A percentile compares a stretch with the other conserved stretches of the same genome.
phyloP scores from a whole-genome alignment of 2,329 filamentous ascomycete species.

The Talaromyces sp. region DNA sequence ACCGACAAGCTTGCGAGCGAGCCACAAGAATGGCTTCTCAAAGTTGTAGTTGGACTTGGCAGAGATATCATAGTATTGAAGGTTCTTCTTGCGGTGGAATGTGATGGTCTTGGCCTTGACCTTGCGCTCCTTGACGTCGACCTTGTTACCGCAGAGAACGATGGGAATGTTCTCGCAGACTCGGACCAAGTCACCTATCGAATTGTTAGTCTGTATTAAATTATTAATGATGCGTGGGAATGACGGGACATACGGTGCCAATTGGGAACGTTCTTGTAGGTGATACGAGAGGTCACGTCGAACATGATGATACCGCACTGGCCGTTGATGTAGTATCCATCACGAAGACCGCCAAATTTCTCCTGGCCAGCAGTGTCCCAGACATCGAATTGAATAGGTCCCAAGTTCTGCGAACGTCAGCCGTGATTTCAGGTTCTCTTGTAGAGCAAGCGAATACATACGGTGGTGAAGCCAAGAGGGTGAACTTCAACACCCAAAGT shows the following conservation, averaged over 20 bases:
- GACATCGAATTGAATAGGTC: conserved; percentile 96
- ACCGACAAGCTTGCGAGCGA: conserved; percentile 95
- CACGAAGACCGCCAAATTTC: conserved; percentile 98
- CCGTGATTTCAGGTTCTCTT: conserved; percentile 25
- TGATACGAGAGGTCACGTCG: conserved; percentile 98
- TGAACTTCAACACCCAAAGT: conserved; percentile 99
- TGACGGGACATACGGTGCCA: conserved; percentile 87
- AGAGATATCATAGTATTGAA: conserved; percentile 99
- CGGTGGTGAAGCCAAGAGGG: conserved; percentile 94
- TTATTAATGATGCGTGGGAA: neutral
- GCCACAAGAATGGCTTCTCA: conserved; percentile 99
- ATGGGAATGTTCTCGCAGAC: conserved; percentile 99
- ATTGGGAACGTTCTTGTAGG: conserved; percentile 99
- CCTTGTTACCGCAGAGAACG: conserved; percentile 98
- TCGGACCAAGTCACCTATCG: conserved; percentile 86
- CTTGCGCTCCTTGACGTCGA: conserved; percentile 99
- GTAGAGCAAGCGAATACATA: conserved; percentile 53
- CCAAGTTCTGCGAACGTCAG: conserved; percentile 65
- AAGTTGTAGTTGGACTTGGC: conserved; percentile 99
- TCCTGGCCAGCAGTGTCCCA: conserved; percentile 99
- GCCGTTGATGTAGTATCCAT: conserved; percentile 99
- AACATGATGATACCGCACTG: conserved; percentile 99
- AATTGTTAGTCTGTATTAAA: neutral
- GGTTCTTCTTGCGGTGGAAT: conserved; percentile 99
- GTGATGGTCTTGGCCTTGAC: conserved; percentile 99